phyloP scores from a whole-genome alignment of 441 rosid species.

The Arabidopsis lyrata region DNA sequence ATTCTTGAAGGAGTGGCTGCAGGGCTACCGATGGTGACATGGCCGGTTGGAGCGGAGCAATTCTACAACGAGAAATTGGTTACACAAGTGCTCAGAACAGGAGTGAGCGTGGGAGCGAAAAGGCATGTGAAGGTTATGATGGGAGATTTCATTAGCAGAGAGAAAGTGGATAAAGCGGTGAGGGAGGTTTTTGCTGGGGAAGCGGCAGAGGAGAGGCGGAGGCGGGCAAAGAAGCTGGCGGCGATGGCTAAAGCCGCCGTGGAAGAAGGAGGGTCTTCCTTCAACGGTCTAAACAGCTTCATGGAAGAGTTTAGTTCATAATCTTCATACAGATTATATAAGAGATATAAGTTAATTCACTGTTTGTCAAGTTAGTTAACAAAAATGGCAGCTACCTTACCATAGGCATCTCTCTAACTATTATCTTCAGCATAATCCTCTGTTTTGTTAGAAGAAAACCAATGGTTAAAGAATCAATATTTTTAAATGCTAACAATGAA shows the following conservation, averaged over 20 bases:
- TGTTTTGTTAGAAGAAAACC: too few relatives aligned
- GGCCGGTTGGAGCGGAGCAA: conserved; percentile 61
- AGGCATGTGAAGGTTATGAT: neutral
- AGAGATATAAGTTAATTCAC: too few relatives aligned
- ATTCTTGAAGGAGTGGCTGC: conserved; percentile 56
- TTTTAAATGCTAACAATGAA: too few relatives aligned
- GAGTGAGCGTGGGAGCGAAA: conserved; percentile 48
- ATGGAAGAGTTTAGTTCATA: neutral
- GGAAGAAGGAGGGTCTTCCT: conserved; percentile 66
- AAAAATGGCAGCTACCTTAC: too few relatives aligned
- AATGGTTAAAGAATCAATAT: too few relatives aligned
- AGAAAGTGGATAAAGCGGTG: conserved; percentile 56
- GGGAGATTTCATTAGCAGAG: conserved; percentile 49
- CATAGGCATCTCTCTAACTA: too few relatives aligned
- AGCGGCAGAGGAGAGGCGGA: conserved; percentile 60
- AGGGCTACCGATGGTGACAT: conserved; percentile 62
- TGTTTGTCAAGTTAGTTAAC: too few relatives aligned
- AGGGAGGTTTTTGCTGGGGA: conserved; percentile 51
- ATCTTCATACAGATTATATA: neutral
- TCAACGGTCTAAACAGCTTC: neutral
- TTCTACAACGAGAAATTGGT: conserved; percentile 61
- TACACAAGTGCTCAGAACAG: conserved; percentile 48
- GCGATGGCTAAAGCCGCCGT: conserved; percentile 58
- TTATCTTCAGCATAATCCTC: too few relatives aligned
- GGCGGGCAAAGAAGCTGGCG: conserved; percentile 40